Conservation (phyloP, 345 rosid species). For the Leavenworthia alabamica region DNA sequence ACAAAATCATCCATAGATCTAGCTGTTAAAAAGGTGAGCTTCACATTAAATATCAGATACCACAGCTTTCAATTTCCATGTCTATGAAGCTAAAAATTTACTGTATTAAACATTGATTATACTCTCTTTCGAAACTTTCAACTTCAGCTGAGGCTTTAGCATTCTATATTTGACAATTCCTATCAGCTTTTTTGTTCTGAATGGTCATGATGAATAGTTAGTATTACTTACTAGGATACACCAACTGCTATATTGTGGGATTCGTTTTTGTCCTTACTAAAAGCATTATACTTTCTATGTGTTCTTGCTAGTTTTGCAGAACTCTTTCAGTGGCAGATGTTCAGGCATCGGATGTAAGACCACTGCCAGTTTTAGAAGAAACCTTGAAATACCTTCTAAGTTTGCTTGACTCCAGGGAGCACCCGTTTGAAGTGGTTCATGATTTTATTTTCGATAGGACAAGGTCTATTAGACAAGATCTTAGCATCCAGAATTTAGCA, state of each 20-base stretch:
- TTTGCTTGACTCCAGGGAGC: slow-evolving; percentile 50
- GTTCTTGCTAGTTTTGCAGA: slow-evolving; percentile 73
- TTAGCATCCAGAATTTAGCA: slow-evolving; percentile 75
- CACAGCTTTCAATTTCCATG: too few relatives aligned
- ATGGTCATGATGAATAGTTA: background rate
- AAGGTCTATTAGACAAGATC: slow-evolving; percentile 90
- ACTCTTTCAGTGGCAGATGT: slow-evolving; percentile 56
- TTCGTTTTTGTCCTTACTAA: background rate
- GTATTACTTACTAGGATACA: background rate
- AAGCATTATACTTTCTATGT: slow-evolving; percentile 5
- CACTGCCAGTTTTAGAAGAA: slow-evolving; percentile 63
- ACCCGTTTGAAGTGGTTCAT: slow-evolving; percentile 77
- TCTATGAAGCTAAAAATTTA: too few relatives aligned
- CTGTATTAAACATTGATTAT: too few relatives aligned
- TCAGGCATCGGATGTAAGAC: slow-evolving; percentile 62
- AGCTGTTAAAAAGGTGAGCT: slow-evolving; percentile 96
- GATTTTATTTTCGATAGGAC: slow-evolving; percentile 93
- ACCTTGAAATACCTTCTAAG: slow-evolving; percentile 62
- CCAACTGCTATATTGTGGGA: background rate
- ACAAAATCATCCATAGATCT: slow-evolving; percentile 51
- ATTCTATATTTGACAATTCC: too few relatives aligned
- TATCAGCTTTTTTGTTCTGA: too few relatives aligned
- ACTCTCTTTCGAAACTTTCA: too few relatives aligned
- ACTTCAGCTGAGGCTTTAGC: too few relatives aligned
- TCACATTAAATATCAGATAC: too few relatives aligned